These are phyloP conservation scores for Gastrolobium bilobum DNA, from an alignment of 306 rosid species.

Conservation along the genomic window DNA sequence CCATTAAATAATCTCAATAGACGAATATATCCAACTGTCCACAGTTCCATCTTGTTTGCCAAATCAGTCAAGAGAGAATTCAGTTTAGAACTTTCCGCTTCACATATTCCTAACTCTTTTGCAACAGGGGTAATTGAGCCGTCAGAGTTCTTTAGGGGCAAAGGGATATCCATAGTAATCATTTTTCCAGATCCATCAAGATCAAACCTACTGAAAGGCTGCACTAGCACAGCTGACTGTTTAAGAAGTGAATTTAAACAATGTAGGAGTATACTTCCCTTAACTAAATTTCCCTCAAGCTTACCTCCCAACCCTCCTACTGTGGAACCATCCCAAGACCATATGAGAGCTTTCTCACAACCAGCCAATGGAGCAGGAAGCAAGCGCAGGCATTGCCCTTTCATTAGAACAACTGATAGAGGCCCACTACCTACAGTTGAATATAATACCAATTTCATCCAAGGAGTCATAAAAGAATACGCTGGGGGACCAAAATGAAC, in stretches of 20 bases:
- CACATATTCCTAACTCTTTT: slow-evolving; percentile 70
- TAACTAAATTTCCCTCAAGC: slow-evolving; percentile 86
- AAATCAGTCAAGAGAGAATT: slow-evolving; percentile 67
- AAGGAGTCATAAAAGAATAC: slow-evolving; percentile 92
- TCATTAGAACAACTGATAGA: slow-evolving; percentile 93
- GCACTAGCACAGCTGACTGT: slow-evolving; percentile 92
- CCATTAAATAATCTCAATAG: slow-evolving; percentile 77
- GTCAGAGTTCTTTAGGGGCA: slow-evolving; percentile 87
- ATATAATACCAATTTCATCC: slow-evolving; percentile 95
- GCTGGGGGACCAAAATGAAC: slow-evolving; percentile 97
- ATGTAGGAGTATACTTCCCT: slow-evolving; percentile 85
- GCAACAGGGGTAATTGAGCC: slow-evolving; percentile 75
- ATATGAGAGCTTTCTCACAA: slow-evolving; percentile 94
- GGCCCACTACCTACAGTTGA: slow-evolving; percentile 83
- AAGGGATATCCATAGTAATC: slow-evolving; percentile 85
- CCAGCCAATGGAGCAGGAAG: slow-evolving; percentile 99
- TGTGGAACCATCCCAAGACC: slow-evolving; percentile 97
- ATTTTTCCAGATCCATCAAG: slow-evolving; percentile 79
- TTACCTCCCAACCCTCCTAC: slow-evolving; percentile 96
- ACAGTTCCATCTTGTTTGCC: slow-evolving; percentile 76
- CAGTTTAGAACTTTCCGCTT: slow-evolving; percentile 71
- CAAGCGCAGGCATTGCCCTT: slow-evolving; percentile 90
- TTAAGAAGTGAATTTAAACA: slow-evolving; percentile 91
- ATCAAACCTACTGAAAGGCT: slow-evolving; percentile 86
- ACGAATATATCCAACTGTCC: slow-evolving; percentile 94